Evolutionary conservation across 2,329 filamentous ascomycete genomes (phyloP).

Genomic region (Claviceps sp.): DNA sequence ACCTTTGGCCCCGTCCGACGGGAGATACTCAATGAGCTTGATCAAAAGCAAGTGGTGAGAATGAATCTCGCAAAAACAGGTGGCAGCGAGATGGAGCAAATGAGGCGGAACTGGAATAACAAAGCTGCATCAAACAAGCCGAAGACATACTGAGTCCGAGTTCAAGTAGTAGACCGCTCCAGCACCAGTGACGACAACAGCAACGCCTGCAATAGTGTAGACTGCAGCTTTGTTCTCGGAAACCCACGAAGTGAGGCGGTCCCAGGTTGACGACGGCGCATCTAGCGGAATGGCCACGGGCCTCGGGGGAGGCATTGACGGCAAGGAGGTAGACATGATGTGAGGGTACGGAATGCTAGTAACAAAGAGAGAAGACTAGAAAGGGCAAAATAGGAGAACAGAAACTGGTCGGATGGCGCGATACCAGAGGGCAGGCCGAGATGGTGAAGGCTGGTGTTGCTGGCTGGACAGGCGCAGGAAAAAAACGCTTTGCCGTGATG

Average conservation of each 20-base stretch:
- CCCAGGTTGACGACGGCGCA: constrained; percentile 63
- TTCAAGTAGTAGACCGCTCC: constrained; percentile 87
- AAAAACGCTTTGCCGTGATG: constrained; percentile 10
- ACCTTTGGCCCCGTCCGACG: neutral
- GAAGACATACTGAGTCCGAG: constrained; percentile 36
- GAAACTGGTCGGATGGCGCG: constrained; percentile 12
- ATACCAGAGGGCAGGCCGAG: constrained; percentile 6
- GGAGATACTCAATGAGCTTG: neutral
- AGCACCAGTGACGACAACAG: constrained; percentile 79
- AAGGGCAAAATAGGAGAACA: constrained; percentile 13
- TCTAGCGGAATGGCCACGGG: constrained; percentile 35
- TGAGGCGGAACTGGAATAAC: neutral
- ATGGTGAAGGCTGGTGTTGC: constrained; percentile 7
- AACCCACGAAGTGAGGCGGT: constrained; percentile 81
- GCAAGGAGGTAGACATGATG: constrained; percentile 32
- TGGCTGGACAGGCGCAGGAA: constrained; percentile 14
- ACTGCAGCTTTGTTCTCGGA: constrained; percentile 91
- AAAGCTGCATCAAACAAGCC: neutral
- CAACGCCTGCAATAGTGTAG: constrained; percentile 92
- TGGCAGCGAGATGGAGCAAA: neutral
- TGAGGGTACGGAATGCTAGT: constrained; percentile 10
- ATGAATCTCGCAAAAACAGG: neutral
- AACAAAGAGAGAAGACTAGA: constrained; percentile 10
- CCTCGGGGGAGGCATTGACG: constrained; percentile 33
- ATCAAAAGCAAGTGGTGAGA: neutral